Base-by-base conservation (phyloP, 2,329 filamentous ascomycete genomes). In the Ophiosphaerella narmari region DNA sequence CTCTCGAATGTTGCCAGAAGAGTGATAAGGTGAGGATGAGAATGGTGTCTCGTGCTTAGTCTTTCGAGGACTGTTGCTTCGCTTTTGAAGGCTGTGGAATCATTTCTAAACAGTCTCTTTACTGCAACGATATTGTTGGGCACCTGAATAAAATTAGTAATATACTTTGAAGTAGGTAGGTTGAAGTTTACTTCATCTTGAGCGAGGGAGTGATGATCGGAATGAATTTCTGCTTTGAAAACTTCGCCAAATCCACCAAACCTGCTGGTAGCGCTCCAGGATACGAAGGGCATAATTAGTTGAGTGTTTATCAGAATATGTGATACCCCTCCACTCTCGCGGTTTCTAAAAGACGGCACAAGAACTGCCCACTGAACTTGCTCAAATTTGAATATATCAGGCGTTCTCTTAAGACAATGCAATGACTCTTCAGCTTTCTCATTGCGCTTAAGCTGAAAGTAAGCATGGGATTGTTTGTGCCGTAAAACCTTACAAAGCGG, bases 1-100 rank as follows among this genome's bases (percentile, higher is more conserved):
- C 39, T 7, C 13, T 46, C 18, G 21, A 37, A 47, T 5, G 38
- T 43, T 21, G 43, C 43, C 5, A 51, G 14, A 21, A 44, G 24
- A 7, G 21, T 21, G 14, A 51, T 38, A 13, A 47, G 13, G 16
- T 51, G 36, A 3, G 33, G 11, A 29, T 50, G 42, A 5, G 26
- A 8, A 29, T 29, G 26, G 7, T 11, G 26, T 8, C 3, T 29
- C 26, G 7, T 29, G 26, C 26, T 7, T 11, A 29, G 11, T 7
- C 11, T 29, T 11, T 29, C 7, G 11, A 29, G 26, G 26, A 29
- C 11, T 7, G 7, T 3, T 11, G 26, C 7, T 29, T 29, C 26
- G 7, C 11, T 7, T 11, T 29, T 11, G 11, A 29, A 29, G 26
- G 7, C 11, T 29, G 7, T 29, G 6, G 26, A 11, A 6, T 29